Percentiles rank a stretch among this genome's conserved stretches.
phyloP scores from a whole-genome alignment of 78 protist genomes.

The slime mould (Dictyostelium discoideum) region DNA sequence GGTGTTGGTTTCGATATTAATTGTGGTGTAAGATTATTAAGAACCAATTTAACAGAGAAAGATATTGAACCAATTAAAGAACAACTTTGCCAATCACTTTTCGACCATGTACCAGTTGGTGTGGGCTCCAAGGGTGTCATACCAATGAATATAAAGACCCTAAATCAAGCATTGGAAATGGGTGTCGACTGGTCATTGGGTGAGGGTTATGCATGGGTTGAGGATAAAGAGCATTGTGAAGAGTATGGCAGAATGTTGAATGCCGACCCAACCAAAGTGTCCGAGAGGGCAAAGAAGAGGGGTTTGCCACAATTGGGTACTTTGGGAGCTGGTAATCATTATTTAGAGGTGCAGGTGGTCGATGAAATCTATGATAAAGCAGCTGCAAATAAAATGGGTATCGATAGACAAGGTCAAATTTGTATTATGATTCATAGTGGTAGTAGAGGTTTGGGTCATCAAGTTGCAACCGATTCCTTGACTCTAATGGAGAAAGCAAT shows the following conservation, averaged over 20 bases:
- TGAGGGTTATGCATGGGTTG: constrained; percentile 98
- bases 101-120: constrained; percentile 97
- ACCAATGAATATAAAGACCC: constrained; percentile 79
- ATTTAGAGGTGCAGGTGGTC: constrained; percentile 94
- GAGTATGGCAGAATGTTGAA: constrained; percentile 95
- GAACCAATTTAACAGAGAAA: constrained; percentile 92
- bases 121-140: constrained; percentile 96
- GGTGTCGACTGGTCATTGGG: constrained; percentile 96
- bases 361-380: constrained; percentile 93
- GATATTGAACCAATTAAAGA: constrained; percentile 90
- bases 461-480: constrained; percentile 97
- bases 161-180: constrained; percentile 87
- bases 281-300: constrained; percentile 94
- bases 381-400: constrained; percentile 95
- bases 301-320: constrained; percentile 96
- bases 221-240: constrained; percentile 98
- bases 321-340: constrained; percentile 98
- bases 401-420: constrained; percentile 88
- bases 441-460: constrained; percentile 97
- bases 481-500: constrained; percentile 93
- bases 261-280: constrained; percentile 91
- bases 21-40: constrained; percentile 97
- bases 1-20: constrained; percentile 97
- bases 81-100: constrained; percentile 89
- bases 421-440: constrained; percentile 95